Evolutionary conservation across 2,329 filamentous ascomycete species (phyloP).

Genomic region (Cladophialophora immunda): DNA sequence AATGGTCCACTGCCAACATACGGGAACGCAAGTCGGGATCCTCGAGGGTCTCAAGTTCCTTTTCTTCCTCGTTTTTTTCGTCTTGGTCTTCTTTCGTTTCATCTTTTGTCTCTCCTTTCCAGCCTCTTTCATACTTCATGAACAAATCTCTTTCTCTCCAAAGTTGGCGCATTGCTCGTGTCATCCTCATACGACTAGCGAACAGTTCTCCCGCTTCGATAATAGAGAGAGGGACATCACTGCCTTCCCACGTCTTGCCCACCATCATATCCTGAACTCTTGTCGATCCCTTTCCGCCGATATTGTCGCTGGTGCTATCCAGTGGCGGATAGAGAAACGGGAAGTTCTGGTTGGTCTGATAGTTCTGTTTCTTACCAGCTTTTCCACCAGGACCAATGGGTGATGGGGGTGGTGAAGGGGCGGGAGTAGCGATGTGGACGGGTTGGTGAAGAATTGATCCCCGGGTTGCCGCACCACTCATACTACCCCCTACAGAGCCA

Average conservation of each 20-base stretch:
- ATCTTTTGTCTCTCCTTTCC: constrained; percentile 65
- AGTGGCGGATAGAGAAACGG: constrained; percentile 96
- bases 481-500: constrained; percentile 52
- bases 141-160: constrained; percentile 95
- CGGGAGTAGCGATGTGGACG: constrained; percentile 97
- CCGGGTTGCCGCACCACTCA: constrained; percentile 46
- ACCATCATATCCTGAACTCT: constrained; percentile 82
- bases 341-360: constrained; percentile 98
- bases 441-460: constrained; percentile 90
- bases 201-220: constrained; percentile 94
- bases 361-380: constrained; percentile 97
- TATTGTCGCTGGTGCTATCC: constrained; percentile 85
- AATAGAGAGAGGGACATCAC: constrained; percentile 91
- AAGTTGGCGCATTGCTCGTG: constrained; percentile 86
- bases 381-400: constrained; percentile 85
- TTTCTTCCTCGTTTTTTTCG: constrained; percentile 49
- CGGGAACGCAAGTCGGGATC: constrained; percentile 68
- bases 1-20: constrained; percentile 77
- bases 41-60: constrained; percentile 52
- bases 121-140: constrained; percentile 90
- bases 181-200: constrained; percentile 87
- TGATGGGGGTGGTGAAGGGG: constrained; percentile 92
- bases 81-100: constrained; percentile 37
- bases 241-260: constrained; percentile 89
- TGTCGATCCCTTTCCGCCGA: constrained; percentile 86